Evolutionary conservation across 2,329 filamentous ascomycete species (phyloP), one percentile per base, ranked within the genome.

Genomic region (Tolypocladium album): DNA sequence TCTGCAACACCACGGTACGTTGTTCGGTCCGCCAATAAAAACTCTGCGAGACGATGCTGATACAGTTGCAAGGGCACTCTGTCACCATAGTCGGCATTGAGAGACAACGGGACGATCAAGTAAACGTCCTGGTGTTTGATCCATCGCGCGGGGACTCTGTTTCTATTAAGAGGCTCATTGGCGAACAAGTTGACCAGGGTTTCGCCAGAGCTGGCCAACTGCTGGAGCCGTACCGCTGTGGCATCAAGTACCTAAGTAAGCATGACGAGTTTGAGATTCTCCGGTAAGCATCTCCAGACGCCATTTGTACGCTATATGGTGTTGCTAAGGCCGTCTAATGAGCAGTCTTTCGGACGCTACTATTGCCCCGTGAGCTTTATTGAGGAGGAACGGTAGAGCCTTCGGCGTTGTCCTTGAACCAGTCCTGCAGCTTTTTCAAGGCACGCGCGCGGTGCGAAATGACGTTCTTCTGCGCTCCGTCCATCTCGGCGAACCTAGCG

Each of bases 391-490:
- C 31, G 20, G 2, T 5, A 38, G 50, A n/a, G 31, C 50, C 50
- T 1, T 22, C 31, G 4, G 50, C 20, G 11, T 36, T 27, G 20
- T 75, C 78, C 61, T 82, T 81, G 66, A 96, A 82, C 91, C 93
- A 97, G 42, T 79, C 80, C 70, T 90, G 89, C 64, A 99, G 80
- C 76, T 96, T 96, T 64, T 86, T 82, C 58, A 99, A 78, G n/a
- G 94, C 94, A 69, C 88, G 90, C 65, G 84, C 88, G 52, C 94
- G 88, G 76, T 99, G 94, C 34, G 92, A 97, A 69, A 99, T 90
- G 70, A 86, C 85, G 78, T 97, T 99, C 85, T 95, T 95, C 71
- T 86, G 84, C 12, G 72, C 76, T 74, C 89, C 92, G 58, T 91
- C 88, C 94, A 99, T 99, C 78, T 99, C 94, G 36, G 94, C 94